These are phyloP conservation scores for Microcera coccophila DNA, from an alignment of 2,329 filamentous ascomycete genomes.

Conservation along the genomic window DNA sequence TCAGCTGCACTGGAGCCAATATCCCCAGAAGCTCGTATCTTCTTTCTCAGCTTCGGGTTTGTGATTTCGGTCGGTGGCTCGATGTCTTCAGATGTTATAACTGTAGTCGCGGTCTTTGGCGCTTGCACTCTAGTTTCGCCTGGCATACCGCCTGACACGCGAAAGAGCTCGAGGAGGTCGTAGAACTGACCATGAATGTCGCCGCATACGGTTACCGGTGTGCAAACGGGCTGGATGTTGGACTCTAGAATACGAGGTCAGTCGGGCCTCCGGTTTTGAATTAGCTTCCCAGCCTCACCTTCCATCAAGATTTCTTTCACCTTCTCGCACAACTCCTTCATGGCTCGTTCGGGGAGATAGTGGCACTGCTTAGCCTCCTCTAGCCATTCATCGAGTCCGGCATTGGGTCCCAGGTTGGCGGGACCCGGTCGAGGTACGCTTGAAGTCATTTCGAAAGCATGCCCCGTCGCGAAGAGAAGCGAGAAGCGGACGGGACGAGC, in stretches of 20 bases:
- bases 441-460: constrained; percentile 36
- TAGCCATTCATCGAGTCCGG: constrained; percentile 92
- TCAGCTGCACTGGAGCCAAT: constrained; percentile 50
- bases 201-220: constrained; percentile 93
- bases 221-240: constrained; percentile 96
- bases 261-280: neutral
- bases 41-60: constrained; percentile 80
- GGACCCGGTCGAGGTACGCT: constrained; percentile 83
- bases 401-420: constrained; percentile 76
- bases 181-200: constrained; percentile 99
- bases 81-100: constrained; percentile 87
- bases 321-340: constrained; percentile 98
- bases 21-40: constrained; percentile 56
- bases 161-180: constrained; percentile 93
- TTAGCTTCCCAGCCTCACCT: constrained; percentile 49
- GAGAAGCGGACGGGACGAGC: constrained; percentile 14
- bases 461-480: constrained; percentile 21
- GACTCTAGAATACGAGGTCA: constrained; percentile 60
- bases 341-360: constrained; percentile 90
- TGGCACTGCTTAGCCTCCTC: constrained; percentile 96
- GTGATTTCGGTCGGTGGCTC: constrained; percentile 88
- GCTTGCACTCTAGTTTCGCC: constrained; percentile 69
- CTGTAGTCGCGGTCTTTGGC: constrained; percentile 63
- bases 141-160: constrained; percentile 94
- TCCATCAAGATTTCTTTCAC: constrained; percentile 99